phyloP scores from a whole-genome alignment of 345 rosid species.

The Eutrema heterophyllum region DNA sequence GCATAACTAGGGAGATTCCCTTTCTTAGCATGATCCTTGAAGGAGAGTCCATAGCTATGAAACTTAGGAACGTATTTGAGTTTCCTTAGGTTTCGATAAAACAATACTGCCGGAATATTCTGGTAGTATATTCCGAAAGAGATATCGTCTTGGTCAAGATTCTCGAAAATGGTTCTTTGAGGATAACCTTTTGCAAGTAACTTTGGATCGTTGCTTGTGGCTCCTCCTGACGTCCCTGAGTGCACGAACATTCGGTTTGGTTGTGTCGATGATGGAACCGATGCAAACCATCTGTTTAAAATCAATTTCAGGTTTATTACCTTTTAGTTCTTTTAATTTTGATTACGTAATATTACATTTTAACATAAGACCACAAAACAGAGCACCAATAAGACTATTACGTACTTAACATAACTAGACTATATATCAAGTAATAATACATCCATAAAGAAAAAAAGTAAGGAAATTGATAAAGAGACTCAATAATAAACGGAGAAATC shows the following conservation, averaged over 20 bases:
- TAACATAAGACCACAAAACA: not conserved
- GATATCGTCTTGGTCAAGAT: conserved; percentile 45
- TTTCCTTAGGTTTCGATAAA: conserved; percentile 68
- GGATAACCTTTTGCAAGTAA: conserved; percentile 64
- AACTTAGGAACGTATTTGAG: conserved; percentile 52
- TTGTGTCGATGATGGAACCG: conserved; percentile 84
- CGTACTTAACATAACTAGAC: not conserved
- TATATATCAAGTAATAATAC: not conserved
- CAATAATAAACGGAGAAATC: too few relatives aligned
- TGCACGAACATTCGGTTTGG: conserved; percentile 82
- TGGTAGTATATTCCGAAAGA: conserved; percentile 81
- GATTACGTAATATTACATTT: not conserved
- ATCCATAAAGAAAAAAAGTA: not conserved
- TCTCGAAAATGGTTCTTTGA: conserved; percentile 77
- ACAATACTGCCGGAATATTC: conserved; percentile 76
- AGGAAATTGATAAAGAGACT: too few relatives aligned
- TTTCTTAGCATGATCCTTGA: conserved; percentile 45
- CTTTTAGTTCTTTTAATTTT: not conserved
- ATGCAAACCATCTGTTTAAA: conserved; percentile 66
- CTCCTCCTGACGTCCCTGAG: conserved; percentile 72
- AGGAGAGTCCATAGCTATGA: conserved; percentile 42
- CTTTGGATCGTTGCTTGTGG: conserved; percentile 71
- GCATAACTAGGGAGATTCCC: conserved; percentile 69
- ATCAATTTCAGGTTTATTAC: not conserved
- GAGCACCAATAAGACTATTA: not conserved